Conservation (phyloP, 148 eudicot genomes). For the Cornus kousa region DNA sequence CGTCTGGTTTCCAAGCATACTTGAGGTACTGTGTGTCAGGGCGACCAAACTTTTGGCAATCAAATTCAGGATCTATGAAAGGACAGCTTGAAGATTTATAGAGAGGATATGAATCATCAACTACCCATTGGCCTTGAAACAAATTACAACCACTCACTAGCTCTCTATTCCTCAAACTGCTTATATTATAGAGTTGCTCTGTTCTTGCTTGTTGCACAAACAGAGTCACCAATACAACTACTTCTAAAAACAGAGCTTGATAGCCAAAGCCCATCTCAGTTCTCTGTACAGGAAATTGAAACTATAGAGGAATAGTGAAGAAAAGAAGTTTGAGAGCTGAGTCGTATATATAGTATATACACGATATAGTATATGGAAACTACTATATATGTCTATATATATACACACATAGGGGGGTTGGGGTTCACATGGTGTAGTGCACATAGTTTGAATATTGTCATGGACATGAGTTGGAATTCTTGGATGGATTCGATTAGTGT, state of each 20-base stretch:
- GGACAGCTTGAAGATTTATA: constrained; percentile 60
- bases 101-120: constrained; percentile 49
- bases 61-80: constrained; percentile 73
- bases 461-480: background rate
- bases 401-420: no score
- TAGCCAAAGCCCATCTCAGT: constrained; percentile 15
- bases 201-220: constrained; percentile 3
- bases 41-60: constrained; percentile 60
- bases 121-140: constrained; percentile 77
- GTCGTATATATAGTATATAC: background rate
- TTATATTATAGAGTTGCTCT: background rate
- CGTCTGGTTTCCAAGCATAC: constrained; percentile 77
- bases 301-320: background rate
- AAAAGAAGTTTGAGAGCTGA: constrained; percentile 2
- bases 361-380: background rate
- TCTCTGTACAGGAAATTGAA: background rate
- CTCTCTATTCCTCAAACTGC: constrained; percentile 29
- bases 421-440: background rate
- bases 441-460: background rate
- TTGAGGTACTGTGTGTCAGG: constrained; percentile 71
- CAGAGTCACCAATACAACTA: background rate
- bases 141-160: constrained; percentile 51
- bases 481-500: background rate
- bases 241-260: constrained; percentile 3
- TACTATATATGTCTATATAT: no score